A percentile compares a stretch with the other conserved stretches of the same genome.
Conservation (phyloP, 177 flowering plant genomes). For the Vitis hybrid region DNA sequence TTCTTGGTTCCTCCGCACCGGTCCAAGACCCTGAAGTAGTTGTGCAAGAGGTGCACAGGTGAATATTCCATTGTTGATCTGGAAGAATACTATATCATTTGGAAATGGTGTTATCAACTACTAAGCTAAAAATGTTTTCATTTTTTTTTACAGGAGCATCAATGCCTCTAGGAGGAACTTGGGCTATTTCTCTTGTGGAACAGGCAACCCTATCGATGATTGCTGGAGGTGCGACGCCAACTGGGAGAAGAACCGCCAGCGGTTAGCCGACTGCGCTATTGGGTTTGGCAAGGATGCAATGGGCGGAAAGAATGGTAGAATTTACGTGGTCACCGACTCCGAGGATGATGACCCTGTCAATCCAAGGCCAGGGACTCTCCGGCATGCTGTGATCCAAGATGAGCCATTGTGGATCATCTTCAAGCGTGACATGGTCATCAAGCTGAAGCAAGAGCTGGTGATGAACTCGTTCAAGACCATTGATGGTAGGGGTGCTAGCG, state of each 20-base stretch:
- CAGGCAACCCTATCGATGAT: slow-evolving; percentile 43
- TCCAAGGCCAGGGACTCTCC: slow-evolving; percentile 36
- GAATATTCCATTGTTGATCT: background rate
- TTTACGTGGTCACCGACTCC: slow-evolving; percentile 37
- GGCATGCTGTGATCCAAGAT: slow-evolving; percentile 37
- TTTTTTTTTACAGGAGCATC: slow-evolving; percentile 22
- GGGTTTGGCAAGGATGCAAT: slow-evolving; percentile 42
- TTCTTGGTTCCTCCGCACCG: slow-evolving; percentile 10
- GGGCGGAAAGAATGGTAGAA: slow-evolving; percentile 34
- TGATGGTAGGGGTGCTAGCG: slow-evolving; percentile 42
- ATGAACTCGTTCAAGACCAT: slow-evolving; percentile 41
- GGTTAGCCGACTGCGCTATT: slow-evolving; percentile 44
- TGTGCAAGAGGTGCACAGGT: slow-evolving; percentile 31
- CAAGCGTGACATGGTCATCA: slow-evolving; percentile 37
- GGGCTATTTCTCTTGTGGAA: slow-evolving; percentile 27
- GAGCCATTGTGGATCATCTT: slow-evolving; percentile 44
- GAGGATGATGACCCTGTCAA: slow-evolving; percentile 30
- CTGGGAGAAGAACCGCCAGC: slow-evolving; percentile 38
- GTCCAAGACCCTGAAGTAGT: slow-evolving; percentile 24
- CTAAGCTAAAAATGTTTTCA: too few relatives aligned
- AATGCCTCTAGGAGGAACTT: slow-evolving; percentile 35
- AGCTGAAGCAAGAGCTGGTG: slow-evolving; percentile 28
- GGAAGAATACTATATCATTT: too few relatives aligned
- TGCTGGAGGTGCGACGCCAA: slow-evolving; percentile 44
- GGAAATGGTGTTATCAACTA: too few relatives aligned